Conservation (phyloP, 441 rosid species). For the Brassica balearica region DNA sequence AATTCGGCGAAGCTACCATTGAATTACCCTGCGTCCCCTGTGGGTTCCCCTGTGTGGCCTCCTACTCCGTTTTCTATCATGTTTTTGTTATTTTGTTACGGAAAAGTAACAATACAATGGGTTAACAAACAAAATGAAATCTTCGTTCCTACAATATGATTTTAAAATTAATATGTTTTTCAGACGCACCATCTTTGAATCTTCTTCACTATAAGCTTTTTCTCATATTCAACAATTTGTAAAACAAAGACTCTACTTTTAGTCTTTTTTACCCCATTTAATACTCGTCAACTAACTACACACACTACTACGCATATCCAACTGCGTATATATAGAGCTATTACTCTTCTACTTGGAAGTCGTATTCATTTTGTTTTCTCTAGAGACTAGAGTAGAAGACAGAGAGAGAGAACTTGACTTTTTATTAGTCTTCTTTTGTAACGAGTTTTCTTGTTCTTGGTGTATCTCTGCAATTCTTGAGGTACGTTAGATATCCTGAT, state of each 20-base stretch:
- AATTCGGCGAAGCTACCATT: slow-evolving; percentile 32
- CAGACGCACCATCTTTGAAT: slow-evolving; percentile 45
- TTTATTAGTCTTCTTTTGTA: slow-evolving; percentile 6
- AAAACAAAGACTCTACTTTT: slow-evolving; percentile 10
- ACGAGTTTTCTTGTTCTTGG: slow-evolving; percentile 22
- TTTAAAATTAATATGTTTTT: slow-evolving; percentile 16
- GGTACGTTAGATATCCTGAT: slow-evolving; percentile 23
- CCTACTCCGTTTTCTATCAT: not conserved
- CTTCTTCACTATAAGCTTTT: slow-evolving; percentile 24
- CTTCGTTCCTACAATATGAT: not conserved
- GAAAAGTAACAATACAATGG: not conserved
- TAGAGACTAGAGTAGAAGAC: slow-evolving; percentile 8
- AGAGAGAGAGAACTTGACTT: slow-evolving; percentile 17
- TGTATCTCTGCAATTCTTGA: slow-evolving; percentile 30
- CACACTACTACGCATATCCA: slow-evolving; percentile 22
- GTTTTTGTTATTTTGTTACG: not conserved
- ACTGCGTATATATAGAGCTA: slow-evolving; percentile 33
- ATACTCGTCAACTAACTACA: slow-evolving; percentile 38
- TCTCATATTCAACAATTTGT: slow-evolving; percentile 31
- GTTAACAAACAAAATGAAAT: not conserved
- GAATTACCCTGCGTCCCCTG: slow-evolving; percentile 24
- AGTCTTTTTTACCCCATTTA: slow-evolving; percentile 19
- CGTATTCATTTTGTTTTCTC: slow-evolving; percentile 14
- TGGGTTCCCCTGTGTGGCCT: slow-evolving; percentile 18
- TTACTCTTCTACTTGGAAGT: slow-evolving; percentile 10